Percentiles rank a stretch among this genome's conserved stretches.
Evolutionary conservation across 2,329 filamentous ascomycete genomes (phyloP).

Genomic region (Alternaria dauci): DNA sequence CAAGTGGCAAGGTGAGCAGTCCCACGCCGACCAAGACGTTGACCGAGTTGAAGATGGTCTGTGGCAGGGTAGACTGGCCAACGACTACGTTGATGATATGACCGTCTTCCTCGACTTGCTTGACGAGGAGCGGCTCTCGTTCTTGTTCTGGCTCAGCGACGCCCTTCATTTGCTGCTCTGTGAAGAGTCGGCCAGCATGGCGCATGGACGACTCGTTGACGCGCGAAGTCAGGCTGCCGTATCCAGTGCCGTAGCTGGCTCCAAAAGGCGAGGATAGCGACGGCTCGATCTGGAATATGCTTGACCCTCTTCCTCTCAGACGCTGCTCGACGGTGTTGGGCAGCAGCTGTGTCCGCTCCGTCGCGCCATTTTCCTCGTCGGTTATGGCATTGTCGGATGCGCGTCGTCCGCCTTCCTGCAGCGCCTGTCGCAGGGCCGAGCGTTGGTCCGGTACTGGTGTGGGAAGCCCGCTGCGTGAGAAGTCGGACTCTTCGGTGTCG

Average conservation of each 20-base stretch:
- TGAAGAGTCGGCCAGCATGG: constrained; percentile 62
- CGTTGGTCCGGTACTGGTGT: constrained; percentile 48
- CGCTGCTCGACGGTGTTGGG: constrained; percentile 39
- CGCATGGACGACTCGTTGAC: constrained; percentile 65
- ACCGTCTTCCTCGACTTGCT: constrained; percentile 83
- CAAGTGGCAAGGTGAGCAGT: constrained; percentile 85
- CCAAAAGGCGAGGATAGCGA: constrained; percentile 72
- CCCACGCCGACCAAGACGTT: constrained; percentile 93
- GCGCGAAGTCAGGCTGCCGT: constrained; percentile 66
- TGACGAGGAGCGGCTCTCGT: constrained; percentile 81
- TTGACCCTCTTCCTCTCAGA: constrained; percentile 50
- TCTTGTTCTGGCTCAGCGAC: constrained; percentile 56
- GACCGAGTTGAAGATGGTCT: constrained; percentile 96
- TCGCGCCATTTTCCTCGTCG: constrained; percentile 45
- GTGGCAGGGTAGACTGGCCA: constrained; percentile 92
- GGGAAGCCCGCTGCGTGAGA: constrained; percentile 41
- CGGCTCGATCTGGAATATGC: constrained; percentile 60
- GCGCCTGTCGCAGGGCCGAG: constrained; percentile 53
- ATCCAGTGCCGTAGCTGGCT: constrained; percentile 73
- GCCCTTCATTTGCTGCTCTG: constrained; percentile 56
- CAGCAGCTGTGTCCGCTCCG: constrained; percentile 43
- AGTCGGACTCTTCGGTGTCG: constrained; percentile 42
- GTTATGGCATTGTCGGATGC: constrained; percentile 50
- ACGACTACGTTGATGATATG: constrained; percentile 85
- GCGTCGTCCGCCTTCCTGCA: constrained; percentile 49